A percentile compares a stretch with the other conserved stretches of the same genome.
Evolutionary conservation across 371 early-diverging fungal species (phyloP).

Genomic region (Circinella umbellata): DNA sequence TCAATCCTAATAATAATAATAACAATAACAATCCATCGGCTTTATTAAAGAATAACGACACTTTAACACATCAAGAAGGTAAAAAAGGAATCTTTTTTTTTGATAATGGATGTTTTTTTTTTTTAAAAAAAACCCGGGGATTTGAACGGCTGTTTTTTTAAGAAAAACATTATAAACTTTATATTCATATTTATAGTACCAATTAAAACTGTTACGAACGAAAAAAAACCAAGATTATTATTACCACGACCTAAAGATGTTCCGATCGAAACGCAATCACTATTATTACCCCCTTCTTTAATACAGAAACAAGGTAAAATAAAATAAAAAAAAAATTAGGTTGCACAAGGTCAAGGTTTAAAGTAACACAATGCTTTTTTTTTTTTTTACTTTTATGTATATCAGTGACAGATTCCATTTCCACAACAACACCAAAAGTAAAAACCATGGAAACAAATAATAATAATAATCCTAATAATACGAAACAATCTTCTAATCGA

Average conservation of each 20-base stretch:
- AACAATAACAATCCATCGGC: not conserved
- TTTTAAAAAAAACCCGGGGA: too few relatives aligned
- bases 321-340: too few relatives aligned
- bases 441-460: not conserved
- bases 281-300: not conserved
- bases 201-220: not conserved
- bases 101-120: too few relatives aligned
- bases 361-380: too few relatives aligned
- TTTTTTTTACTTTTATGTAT: too few relatives aligned
- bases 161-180: not conserved
- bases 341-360: too few relatives aligned
- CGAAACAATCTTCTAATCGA: not conserved
- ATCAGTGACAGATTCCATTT: not conserved
- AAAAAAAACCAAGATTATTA: not conserved
- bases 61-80: not conserved
- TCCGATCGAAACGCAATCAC: not conserved
- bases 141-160: not conserved
- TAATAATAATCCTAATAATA: not conserved
- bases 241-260: constrained; percentile 2
- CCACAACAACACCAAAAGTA: not conserved
- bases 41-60: not conserved
- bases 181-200: not conserved
- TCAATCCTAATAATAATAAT: not conserved
- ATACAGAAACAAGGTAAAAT: not conserved
- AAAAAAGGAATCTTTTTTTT: too few relatives aligned